Conservation (phyloP, 345 rosid species). For the Salix koriyanagi region DNA sequence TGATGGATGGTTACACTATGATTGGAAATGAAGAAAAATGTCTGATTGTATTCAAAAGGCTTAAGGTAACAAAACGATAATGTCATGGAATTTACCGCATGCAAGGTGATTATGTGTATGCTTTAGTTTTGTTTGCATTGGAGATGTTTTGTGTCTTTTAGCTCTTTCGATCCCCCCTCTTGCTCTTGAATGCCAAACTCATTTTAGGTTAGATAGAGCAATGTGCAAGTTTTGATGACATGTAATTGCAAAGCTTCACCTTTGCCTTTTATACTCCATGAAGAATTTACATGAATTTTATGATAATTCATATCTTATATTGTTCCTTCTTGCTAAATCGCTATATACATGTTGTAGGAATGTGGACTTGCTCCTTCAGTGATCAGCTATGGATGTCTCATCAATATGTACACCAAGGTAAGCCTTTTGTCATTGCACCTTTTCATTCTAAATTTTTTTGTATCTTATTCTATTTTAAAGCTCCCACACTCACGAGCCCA, state of each 20-base stretch:
- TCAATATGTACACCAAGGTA: slow-evolving; percentile 83
- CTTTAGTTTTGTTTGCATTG: background rate
- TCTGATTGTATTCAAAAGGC: slow-evolving; percentile 76
- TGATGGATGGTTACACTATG: slow-evolving; percentile 97
- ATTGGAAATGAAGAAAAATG: slow-evolving; percentile 80
- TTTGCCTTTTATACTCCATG: background rate
- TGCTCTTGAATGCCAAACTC: too few relatives aligned
- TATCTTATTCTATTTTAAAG: background rate
- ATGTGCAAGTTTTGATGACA: background rate
- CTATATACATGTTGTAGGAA: slow-evolving; percentile 47
- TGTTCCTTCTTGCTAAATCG: background rate
- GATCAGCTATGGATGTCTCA: slow-evolving; percentile 87
- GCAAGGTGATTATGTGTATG: background rate
- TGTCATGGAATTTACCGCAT: background rate
- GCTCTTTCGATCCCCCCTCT: background rate
- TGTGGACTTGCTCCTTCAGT: slow-evolving; percentile 84
- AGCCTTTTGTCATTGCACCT: background rate
- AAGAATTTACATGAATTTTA: background rate
- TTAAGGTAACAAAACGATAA: slow-evolving; percentile 47
- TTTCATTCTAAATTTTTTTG: background rate
- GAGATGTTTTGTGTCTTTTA: background rate
- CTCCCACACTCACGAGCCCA: background rate
- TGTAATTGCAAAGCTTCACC: background rate
- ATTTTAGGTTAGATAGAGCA: too few relatives aligned
- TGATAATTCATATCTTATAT: background rate